A percentile compares a stretch with the other conserved stretches of the same genome.
phyloP scores from a whole-genome alignment of 805 yeast genomes.

The Sugiyamaella americana region DNA sequence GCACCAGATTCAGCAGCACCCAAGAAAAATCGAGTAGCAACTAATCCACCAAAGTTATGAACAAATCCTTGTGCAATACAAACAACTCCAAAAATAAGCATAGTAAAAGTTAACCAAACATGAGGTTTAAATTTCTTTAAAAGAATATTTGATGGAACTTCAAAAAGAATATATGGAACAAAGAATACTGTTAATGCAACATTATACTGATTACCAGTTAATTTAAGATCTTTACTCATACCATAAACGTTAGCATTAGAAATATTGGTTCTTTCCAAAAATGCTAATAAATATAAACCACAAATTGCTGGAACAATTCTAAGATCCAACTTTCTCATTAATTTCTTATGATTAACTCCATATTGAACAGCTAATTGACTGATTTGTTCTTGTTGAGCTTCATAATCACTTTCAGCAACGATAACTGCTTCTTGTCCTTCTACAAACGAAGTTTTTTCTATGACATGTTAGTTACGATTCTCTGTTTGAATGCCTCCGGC shows the following conservation, averaged over 20 bases:
- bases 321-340: constrained; percentile 60
- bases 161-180: constrained; percentile 61
- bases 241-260: constrained; percentile 77
- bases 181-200: constrained; percentile 63
- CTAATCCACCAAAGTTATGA: constrained; percentile 50
- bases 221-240: constrained; percentile 46
- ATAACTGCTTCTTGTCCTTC: not conserved
- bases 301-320: constrained; percentile 75
- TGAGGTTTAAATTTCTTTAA: constrained; percentile 59
- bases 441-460: not conserved
- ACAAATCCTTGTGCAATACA: constrained; percentile 64
- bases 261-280: constrained; percentile 75
- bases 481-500: not conserved
- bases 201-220: constrained; percentile 56
- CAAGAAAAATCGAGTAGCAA: constrained; percentile 57
- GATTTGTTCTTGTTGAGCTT: constrained; percentile 13
- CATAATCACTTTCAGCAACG: not conserved
- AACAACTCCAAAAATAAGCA: constrained; percentile 57
- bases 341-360: constrained; percentile 47
- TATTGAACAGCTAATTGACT: constrained; percentile 37
- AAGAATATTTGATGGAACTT: constrained; percentile 56
- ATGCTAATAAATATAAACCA: constrained; percentile 65
- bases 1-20: constrained; percentile 68
- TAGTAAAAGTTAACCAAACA: constrained; percentile 53
- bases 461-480: too few relatives aligned